Evolutionary conservation across 148 eudicot genomes (phyloP).

Genomic region (Rhododendron molle): DNA sequence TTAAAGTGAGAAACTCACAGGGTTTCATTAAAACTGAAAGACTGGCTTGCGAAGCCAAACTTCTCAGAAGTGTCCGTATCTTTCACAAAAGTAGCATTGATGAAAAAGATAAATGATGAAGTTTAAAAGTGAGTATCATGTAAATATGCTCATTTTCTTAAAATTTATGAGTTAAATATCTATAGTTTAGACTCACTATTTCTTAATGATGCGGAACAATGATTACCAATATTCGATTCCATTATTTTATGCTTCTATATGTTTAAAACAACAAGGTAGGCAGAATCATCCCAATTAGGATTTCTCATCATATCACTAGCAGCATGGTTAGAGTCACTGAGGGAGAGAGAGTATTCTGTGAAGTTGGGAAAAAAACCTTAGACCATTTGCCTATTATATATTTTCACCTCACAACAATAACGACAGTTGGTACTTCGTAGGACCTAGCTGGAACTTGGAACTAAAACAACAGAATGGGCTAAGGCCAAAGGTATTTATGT

Average conservation of each 20-base stretch:
- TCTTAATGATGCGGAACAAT: too few relatives aligned
- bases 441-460: background rate
- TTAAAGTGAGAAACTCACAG: background rate
- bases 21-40: background rate
- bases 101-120: too few relatives aligned
- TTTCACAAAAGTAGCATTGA: background rate
- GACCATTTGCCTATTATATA: background rate
- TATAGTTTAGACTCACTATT: background rate
- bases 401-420: background rate
- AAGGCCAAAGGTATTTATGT: background rate
- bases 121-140: background rate
- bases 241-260: too few relatives aligned
- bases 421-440: background rate
- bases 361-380: background rate
- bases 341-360: too few relatives aligned
- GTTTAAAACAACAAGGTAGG: background rate
- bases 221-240: background rate
- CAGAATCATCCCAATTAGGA: background rate
- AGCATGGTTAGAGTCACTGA: too few relatives aligned
- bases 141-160: background rate
- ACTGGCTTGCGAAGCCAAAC: background rate
- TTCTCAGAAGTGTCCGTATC: background rate
- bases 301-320: too few relatives aligned
- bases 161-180: background rate
- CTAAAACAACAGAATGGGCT: background rate